phyloP scores from a whole-genome alignment of 805 yeast genomes.

The Saturnispora ahearnii region DNA sequence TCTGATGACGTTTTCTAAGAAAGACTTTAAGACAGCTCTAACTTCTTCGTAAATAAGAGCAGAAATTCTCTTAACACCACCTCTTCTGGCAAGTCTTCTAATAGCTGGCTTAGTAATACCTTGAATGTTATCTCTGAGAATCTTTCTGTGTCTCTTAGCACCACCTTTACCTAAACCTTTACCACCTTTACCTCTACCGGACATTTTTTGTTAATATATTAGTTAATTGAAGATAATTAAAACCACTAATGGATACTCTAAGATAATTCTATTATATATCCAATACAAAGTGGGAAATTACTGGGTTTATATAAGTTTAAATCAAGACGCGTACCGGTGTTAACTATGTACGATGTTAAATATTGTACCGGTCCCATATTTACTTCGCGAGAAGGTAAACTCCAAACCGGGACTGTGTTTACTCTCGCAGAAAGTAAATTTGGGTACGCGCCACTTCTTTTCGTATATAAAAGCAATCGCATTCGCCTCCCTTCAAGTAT shows the following conservation, averaged over 20 bases:
- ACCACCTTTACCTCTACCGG: conserved; percentile 99
- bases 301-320: neutral
- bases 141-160: conserved; percentile 99
- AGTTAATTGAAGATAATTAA: conserved; percentile 11
- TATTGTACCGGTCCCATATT: neutral
- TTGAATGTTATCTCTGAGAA: conserved; percentile 98
- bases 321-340: neutral
- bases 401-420: conserved; percentile 1
- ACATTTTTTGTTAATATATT: conserved; percentile 41
- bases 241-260: conserved; percentile 9
- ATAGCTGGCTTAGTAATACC: conserved; percentile 99
- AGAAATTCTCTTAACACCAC: conserved; percentile 99
- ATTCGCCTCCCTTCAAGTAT: neutral
- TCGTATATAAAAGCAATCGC: neutral
- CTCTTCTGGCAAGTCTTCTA: conserved; percentile 99
- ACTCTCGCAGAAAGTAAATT: conserved; percentile 3
- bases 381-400: conserved; percentile 5
- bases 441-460: neutral
- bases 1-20: conserved; percentile 95
- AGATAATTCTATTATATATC: neutral
- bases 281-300: neutral
- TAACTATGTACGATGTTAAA: conserved; percentile 4
- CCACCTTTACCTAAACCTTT: conserved; percentile 99
- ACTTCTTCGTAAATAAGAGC: conserved; percentile 98
- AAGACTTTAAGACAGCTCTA: conserved; percentile 91